These are phyloP conservation scores for Neurospora discreta DNA, from an alignment of 495 filamentous ascomycete species.

Conservation along the genomic window DNA sequence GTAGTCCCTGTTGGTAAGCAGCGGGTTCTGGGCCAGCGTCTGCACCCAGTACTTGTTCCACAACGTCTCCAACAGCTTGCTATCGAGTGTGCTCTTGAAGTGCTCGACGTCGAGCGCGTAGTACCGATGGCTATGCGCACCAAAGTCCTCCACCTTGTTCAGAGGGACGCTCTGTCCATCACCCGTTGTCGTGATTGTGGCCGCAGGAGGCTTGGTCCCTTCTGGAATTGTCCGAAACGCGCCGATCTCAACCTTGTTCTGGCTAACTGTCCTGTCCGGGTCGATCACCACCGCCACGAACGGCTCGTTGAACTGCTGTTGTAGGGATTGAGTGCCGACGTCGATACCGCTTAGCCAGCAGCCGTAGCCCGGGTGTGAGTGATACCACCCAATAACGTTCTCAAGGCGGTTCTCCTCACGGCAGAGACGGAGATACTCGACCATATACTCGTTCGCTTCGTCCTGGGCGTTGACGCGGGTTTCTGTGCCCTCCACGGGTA, in stretches of 20 bases:
- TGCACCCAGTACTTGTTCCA: conserved; percentile 99
- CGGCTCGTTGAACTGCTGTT: conserved; percentile 76
- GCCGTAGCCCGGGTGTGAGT: conserved; percentile 94
- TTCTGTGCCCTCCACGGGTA: conserved; percentile 96
- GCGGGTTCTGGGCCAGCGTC: conserved; percentile 88
- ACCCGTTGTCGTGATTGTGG: conserved; percentile 20
- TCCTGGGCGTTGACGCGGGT: conserved; percentile 93
- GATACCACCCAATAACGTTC: conserved; percentile 97
- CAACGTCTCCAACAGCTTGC: conserved; percentile 69
- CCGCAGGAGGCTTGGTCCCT: conserved; percentile 46
- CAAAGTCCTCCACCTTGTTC: conserved; percentile 90
- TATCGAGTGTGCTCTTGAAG: conserved; percentile 86
- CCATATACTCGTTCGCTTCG: conserved; percentile 95
- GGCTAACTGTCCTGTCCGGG: conserved; percentile 89
- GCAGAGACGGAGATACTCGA: conserved; percentile 64
- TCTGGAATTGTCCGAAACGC: conserved; percentile 89
- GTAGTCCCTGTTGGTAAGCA: conserved; percentile 89
- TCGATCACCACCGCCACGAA: conserved; percentile 97
- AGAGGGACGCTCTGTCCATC: conserved; percentile 69
- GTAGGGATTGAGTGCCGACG: conserved; percentile 71
- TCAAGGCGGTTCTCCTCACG: conserved; percentile 70
- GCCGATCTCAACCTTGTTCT: conserved; percentile 93
- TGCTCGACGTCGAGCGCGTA: conserved; percentile 84
- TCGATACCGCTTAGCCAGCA: conserved; percentile 98
- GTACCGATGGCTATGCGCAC: conserved; percentile 80